Evolutionary conservation across 192 early-diverging fungal genomes (phyloP).

Genomic region (Dimargaris xerosporica): DNA sequence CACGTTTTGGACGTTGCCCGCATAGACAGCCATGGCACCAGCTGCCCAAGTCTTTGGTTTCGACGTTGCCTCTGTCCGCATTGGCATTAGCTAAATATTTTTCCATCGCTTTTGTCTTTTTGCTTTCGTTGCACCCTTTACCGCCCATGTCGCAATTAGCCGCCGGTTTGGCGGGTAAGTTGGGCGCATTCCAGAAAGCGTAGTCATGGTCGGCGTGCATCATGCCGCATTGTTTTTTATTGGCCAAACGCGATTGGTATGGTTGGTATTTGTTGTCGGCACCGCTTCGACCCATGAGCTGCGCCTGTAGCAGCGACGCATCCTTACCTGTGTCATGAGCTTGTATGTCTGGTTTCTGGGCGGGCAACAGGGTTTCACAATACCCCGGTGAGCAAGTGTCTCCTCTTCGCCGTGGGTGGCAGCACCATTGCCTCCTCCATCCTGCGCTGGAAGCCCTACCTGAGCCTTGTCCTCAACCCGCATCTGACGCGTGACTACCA

Average conservation of each 20-base stretch:
- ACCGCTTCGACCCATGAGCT: not conserved
- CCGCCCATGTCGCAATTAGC: slow-evolving; percentile 3
- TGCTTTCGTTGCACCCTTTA: no score
- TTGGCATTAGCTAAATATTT: no score
- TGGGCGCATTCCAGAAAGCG: no score
- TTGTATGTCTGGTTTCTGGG: not conserved
- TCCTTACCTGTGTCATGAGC: not conserved
- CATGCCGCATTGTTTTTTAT: not conserved
- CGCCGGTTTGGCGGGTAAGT: slow-evolving; percentile 3
- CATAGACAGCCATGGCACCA: no score
- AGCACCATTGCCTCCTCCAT: slow-evolving; percentile 31
- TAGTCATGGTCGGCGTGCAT: not conserved
- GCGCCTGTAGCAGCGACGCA: not conserved
- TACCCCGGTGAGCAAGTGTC: slow-evolving; percentile 41
- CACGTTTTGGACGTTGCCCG: no score
- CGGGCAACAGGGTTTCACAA: slow-evolving; percentile 36
- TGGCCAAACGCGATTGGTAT: not conserved
- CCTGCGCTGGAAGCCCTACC: slow-evolving; percentile 32
- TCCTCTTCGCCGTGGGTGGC: slow-evolving; percentile 29
- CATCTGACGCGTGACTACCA: slow-evolving; percentile 43
- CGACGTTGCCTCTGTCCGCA: no score
- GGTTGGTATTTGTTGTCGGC: not conserved
- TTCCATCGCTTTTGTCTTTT: no score
- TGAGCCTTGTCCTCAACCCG: slow-evolving; percentile 37
- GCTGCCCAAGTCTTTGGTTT: no score